Base-by-base conservation (phyloP, 345 rosid genomes). In the Aquilaria yunnanensis region DNA sequence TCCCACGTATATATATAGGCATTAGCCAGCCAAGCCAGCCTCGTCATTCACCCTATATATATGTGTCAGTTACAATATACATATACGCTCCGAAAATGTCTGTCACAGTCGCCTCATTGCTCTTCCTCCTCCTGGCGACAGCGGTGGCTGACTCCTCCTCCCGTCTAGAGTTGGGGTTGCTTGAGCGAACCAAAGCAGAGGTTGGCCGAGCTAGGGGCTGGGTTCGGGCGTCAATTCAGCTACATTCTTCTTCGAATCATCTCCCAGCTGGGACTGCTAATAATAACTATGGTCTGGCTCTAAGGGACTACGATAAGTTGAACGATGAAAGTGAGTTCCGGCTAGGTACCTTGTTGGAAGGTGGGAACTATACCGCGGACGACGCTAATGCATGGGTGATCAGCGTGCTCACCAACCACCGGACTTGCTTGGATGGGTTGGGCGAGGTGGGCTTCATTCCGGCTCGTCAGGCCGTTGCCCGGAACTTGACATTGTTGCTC, bases 361-460 rank as follows among this genome's bases (percentile, higher is more conserved):
- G 56, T 63, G 72, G 53, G 46, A 72, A 63, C 51, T 59, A 72
- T 54, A 77, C 75, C 3, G 16, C 54, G 1, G 84, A 83, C 29
- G 90, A 88, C 62, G 82, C 74, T 67, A 68, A 69, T 11, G 66
- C 84, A 32, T 84, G 92, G 96, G 63, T 89, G 32, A 86, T 86
- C 32, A 71, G 85, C 37, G 81, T 73, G 67, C 75, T 76, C 2
- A 77, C 85, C 0, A 79, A 76, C 66, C 96, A 82, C 54, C 63
- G 72, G 73, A 77, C 81, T 67, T 85, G 92, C 70, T 75, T 80
- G 67, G 86, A 88, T 57, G 85, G 90, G 10, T 70, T 82, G 65
- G 61, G 7, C 2, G 75, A 81, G 70, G 66, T 60, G 50, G 76
- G 71, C 48, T 57, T 63, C 31, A 62, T 13, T 51, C 55, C 61